Conservation (phyloP, 768 basidiomycete genomes). For the Pulveroboletus sp. region DNA sequence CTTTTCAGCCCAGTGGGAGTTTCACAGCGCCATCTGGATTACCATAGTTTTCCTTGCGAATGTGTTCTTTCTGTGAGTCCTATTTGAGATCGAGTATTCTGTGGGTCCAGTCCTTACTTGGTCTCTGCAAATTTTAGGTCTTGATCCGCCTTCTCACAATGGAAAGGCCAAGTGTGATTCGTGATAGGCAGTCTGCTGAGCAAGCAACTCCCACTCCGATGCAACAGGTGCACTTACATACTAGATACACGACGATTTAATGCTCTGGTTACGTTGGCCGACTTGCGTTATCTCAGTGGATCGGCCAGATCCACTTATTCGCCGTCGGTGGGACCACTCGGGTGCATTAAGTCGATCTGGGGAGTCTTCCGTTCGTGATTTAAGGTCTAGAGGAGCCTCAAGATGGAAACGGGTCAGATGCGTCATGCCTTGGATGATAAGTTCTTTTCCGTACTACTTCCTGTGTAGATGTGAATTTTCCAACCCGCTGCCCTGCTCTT, state of each 20-base stretch:
- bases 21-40: constrained; percentile 65
- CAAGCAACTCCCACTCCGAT: constrained; percentile 62
- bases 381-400: constrained; percentile 61
- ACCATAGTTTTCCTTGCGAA: constrained; percentile 65
- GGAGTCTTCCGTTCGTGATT: constrained; percentile 53
- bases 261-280: constrained; percentile 68
- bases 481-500: not conserved
- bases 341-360: constrained; percentile 53
- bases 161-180: constrained; percentile 43
- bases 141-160: constrained; percentile 43
- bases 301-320: too few relatives aligned
- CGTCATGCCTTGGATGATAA: not conserved
- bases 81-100: constrained; percentile 53
- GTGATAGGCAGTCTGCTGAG: constrained; percentile 63
- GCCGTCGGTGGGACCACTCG: constrained; percentile 50
- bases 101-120: constrained; percentile 48
- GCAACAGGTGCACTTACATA: constrained; percentile 55
- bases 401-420: constrained; percentile 55
- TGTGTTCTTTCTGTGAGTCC: constrained; percentile 52
- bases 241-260: constrained; percentile 60
- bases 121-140: constrained; percentile 48
- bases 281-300: constrained; percentile 65
- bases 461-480: not conserved
- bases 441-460: not conserved
- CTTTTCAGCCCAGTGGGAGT: constrained; percentile 61